Conservation (phyloP, 306 rosid genomes). For the Lagenaria siceraria region DNA sequence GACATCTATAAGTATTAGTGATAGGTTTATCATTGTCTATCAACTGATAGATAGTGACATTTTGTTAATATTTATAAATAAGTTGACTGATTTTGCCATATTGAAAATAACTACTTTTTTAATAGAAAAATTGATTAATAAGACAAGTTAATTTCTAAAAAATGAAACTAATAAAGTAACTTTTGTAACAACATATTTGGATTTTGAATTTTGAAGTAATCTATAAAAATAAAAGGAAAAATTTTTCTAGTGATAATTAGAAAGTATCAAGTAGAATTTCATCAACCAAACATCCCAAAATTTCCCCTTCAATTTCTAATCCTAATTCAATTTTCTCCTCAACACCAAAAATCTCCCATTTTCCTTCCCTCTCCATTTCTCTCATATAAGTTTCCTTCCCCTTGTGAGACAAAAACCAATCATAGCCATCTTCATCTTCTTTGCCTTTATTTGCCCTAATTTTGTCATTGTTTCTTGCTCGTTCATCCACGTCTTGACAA, state of each 20-base stretch:
- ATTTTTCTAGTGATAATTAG: background rate
- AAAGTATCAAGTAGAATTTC: constrained; percentile 21
- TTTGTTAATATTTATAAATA: too few relatives aligned
- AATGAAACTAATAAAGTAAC: background rate
- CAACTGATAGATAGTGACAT: too few relatives aligned
- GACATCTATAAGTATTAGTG: too few relatives aligned
- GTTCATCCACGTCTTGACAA: background rate
- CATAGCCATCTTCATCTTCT: background rate
- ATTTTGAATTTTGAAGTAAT: background rate
- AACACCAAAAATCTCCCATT: constrained; percentile 25
- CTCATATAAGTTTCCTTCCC: constrained; percentile 33
- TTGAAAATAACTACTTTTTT: too few relatives aligned
- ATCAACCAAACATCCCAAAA: constrained; percentile 29
- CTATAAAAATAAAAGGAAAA: background rate
- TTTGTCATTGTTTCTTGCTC: background rate
- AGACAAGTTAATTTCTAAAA: too few relatives aligned
- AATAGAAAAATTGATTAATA: too few relatives aligned
- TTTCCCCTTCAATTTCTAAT: constrained; percentile 30
- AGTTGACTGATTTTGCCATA: too few relatives aligned
- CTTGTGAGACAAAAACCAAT: background rate
- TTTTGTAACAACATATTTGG: background rate
- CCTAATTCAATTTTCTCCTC: constrained; percentile 43
- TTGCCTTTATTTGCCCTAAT: background rate
- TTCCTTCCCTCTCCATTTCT: constrained; percentile 35
- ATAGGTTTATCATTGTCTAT: too few relatives aligned